phyloP scores from a whole-genome alignment of 2,329 filamentous ascomycete genomes.

The Xylaria digitata region DNA sequence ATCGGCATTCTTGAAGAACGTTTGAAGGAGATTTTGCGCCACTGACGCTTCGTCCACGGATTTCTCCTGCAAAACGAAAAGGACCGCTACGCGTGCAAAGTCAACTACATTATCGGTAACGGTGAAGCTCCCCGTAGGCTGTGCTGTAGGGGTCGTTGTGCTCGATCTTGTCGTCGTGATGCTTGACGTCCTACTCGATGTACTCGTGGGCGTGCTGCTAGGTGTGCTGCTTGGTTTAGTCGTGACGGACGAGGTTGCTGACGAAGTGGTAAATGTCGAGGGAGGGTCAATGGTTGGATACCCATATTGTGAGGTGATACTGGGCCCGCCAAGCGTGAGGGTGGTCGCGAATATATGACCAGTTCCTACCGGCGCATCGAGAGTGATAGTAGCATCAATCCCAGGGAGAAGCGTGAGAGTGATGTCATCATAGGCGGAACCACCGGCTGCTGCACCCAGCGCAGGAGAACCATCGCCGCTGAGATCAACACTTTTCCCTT shows the following conservation, averaged over 20 bases:
- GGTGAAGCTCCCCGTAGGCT: constrained; percentile 55
- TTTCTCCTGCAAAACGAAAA: constrained; percentile 70
- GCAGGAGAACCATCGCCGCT: constrained; percentile 41
- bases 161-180: constrained; percentile 26
- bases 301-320: constrained; percentile 40
- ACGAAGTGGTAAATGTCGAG: constrained; percentile 42
- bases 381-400: constrained; percentile 51
- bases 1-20: constrained; percentile 61
- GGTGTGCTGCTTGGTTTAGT: constrained; percentile 4
- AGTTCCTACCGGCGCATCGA: constrained; percentile 42
- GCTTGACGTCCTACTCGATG: constrained; percentile 30
- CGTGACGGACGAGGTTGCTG: constrained; percentile 42
- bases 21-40: constrained; percentile 66
- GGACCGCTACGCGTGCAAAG: constrained; percentile 71
- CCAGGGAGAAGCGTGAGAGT: constrained; percentile 50
- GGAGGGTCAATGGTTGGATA: constrained; percentile 38
- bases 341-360: constrained; percentile 50
- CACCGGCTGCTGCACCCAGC: constrained; percentile 40
- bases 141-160: constrained; percentile 41
- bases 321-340: constrained; percentile 38
- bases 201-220: constrained; percentile 15
- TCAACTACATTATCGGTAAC: constrained; percentile 69
- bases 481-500: constrained; percentile 45
- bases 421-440: constrained; percentile 49
- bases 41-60: constrained; percentile 61